Conservation (phyloP, 192 early-diverging fungal species). For the Linnemannia exigua region DNA sequence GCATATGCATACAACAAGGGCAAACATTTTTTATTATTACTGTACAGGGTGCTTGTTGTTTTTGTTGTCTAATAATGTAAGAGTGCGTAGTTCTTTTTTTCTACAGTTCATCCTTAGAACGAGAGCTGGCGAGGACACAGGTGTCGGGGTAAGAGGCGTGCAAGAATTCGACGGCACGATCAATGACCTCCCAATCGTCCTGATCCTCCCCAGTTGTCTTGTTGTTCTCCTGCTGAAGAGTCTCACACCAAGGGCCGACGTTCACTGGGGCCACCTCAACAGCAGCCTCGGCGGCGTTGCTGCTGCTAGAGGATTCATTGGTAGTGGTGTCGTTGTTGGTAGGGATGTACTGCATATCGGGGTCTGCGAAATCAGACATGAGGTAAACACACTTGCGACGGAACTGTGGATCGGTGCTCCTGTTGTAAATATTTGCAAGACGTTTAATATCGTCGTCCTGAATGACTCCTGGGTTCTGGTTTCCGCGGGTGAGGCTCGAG, state of each 20-base stretch:
- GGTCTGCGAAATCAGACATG: slow-evolving; percentile 48
- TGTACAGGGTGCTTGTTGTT: neutral
- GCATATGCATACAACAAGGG: no score
- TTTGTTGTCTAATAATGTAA: neutral
- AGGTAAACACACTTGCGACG: slow-evolving; percentile 37
- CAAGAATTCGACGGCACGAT: slow-evolving; percentile 33
- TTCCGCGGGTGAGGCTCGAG: slow-evolving; percentile 37
- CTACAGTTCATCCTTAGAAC: slow-evolving; percentile 31
- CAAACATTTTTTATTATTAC: neutral
- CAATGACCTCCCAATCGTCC: slow-evolving; percentile 34
- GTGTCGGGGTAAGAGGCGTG: slow-evolving; percentile 42
- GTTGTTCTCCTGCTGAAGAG: slow-evolving; percentile 26
- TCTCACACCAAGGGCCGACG: slow-evolving; percentile 54
- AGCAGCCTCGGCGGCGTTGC: neutral
- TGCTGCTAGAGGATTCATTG: neutral
- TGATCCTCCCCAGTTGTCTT: slow-evolving; percentile 4
- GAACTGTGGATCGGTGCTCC: slow-evolving; percentile 11
- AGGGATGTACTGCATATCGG: slow-evolving; percentile 40
- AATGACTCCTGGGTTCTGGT: slow-evolving; percentile 11
- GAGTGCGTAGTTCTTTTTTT: neutral
- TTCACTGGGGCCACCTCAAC: neutral
- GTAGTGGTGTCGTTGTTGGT: slow-evolving; percentile 4
- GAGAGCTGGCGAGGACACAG: slow-evolving; percentile 14
- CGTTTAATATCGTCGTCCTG: slow-evolving; percentile 32
- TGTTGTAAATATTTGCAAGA: slow-evolving; percentile 29